A percentile compares a stretch with the other conserved stretches of the same genome.
phyloP scores from a whole-genome alignment of 2,329 filamentous ascomycete species.

The Pleoardoris graminearum region DNA sequence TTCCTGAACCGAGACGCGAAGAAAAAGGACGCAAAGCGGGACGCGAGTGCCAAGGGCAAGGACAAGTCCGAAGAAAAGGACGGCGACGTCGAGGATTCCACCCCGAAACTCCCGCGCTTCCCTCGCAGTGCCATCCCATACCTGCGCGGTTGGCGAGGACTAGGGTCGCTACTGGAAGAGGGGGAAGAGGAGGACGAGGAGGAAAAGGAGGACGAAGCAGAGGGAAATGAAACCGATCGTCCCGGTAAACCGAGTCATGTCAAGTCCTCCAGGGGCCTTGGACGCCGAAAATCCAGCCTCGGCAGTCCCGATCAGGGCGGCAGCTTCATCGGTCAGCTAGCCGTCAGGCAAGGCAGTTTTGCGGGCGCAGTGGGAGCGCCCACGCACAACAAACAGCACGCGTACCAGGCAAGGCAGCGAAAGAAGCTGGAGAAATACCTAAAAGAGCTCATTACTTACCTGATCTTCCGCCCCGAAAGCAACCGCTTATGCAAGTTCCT shows the following conservation, averaged over 20 bases:
- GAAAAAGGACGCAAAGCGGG: conserved; percentile 19
- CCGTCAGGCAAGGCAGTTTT: conserved; percentile 46
- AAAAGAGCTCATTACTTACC: conserved; percentile 90
- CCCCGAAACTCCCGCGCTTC: conserved; percentile 83
- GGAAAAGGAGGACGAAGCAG: conserved; percentile 60
- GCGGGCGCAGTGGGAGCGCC: conserved; percentile 42
- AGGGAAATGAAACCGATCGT: conserved; percentile 67
- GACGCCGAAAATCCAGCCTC: conserved; percentile 63
- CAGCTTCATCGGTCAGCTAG: conserved; percentile 26
- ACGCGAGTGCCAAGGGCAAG: conserved; percentile 21
- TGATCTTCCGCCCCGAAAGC: conserved; percentile 95
- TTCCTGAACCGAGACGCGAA: conserved; percentile 64
- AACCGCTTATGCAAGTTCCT: conserved; percentile 95
- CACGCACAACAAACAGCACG: conserved; percentile 54
- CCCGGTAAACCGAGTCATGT: conserved; percentile 56
- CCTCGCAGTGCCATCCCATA: conserved; percentile 89
- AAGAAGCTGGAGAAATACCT: conserved; percentile 87
- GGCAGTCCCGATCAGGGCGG: conserved; percentile 35
- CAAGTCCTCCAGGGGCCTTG: conserved; percentile 60
- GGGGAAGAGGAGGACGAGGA: conserved; percentile 77
- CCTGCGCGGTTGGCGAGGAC: conserved; percentile 75
- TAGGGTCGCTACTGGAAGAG: conserved; percentile 62
- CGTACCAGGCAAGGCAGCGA: conserved; percentile 78
- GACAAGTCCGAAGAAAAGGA: conserved; percentile 27
- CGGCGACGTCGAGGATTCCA: conserved; percentile 63